These are phyloP conservation scores for Exophiala bonariae DNA, from an alignment of 2,329 filamentous ascomycete genomes.

Conservation along the genomic window DNA sequence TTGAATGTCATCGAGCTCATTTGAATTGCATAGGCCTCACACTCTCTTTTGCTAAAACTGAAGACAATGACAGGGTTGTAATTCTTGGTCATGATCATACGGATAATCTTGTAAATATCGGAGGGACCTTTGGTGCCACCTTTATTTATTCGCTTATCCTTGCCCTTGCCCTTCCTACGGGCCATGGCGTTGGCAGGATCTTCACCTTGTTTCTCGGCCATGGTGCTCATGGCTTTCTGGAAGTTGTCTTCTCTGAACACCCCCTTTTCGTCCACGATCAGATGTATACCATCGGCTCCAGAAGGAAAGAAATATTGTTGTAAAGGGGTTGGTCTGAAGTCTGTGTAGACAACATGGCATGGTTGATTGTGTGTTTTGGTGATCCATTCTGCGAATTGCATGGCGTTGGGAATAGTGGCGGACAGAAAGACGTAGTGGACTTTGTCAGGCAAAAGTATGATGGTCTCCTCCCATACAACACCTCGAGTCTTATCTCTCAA, in stretches of 20 bases:
- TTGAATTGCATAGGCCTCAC: constrained; percentile 83
- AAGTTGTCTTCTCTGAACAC: constrained; percentile 97
- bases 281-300: constrained; percentile 86
- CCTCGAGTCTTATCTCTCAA: constrained; percentile 91
- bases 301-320: constrained; percentile 98
- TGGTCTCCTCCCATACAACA: constrained; percentile 99
- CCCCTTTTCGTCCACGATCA: constrained; percentile 96
- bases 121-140: constrained; percentile 71
- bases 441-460: constrained; percentile 96
- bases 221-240: constrained; percentile 88
- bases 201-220: constrained; percentile 82
- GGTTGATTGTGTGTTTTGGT: constrained; percentile 96
- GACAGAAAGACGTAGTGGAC: constrained; percentile 98
- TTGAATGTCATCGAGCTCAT: constrained; percentile 91
- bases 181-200: constrained; percentile 78
- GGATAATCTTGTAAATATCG: constrained; percentile 96
- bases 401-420: constrained; percentile 96
- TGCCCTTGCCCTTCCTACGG: constrained; percentile 81
- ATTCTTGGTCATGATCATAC: constrained; percentile 97
- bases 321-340: constrained; percentile 92
- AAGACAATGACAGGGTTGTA: constrained; percentile 99
- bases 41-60: constrained; percentile 98
- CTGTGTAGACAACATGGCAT: constrained; percentile 98
- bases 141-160: constrained; percentile 89
- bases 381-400: constrained; percentile 99